These are phyloP conservation scores for Pulveroboletus sp. DNA, from an alignment of 768 basidiomycete genomes.

Conservation along the genomic window DNA sequence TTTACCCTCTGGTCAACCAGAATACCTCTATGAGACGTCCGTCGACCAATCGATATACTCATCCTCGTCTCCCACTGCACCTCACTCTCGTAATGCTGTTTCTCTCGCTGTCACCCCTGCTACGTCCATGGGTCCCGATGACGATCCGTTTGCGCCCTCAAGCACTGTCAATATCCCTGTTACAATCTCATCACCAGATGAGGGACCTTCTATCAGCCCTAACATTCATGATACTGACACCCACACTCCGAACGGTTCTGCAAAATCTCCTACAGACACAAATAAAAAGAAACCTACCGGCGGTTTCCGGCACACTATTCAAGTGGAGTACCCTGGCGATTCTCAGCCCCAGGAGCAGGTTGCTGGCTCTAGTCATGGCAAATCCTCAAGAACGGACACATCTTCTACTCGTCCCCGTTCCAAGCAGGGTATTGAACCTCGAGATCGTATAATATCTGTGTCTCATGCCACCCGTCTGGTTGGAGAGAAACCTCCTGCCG, in stretches of 20 bases:
- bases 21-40: conserved; percentile 72
- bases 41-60: conserved; percentile 50
- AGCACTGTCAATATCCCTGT: conserved; percentile 27
- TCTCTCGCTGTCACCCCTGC: conserved; percentile 43
- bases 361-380: conserved; percentile 20
- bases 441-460: conserved; percentile 17
- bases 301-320: conserved; percentile 85
- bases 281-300: conserved; percentile 41
- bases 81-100: conserved; percentile 36
- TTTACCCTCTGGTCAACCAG: conserved; percentile 47
- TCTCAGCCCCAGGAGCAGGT: conserved; percentile 27
- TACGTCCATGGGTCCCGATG: conserved; percentile 41
- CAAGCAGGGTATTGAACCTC: conserved; percentile 13
- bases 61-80: conserved; percentile 30
- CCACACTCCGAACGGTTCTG: conserved; percentile 21
- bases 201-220: conserved; percentile 14
- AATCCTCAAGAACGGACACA: conserved; percentile 13
- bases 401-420: conserved; percentile 9
- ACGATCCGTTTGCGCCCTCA: conserved; percentile 68
- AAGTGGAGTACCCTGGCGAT: conserved; percentile 85
- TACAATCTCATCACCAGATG: conserved; percentile 27
- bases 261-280: conserved; percentile 36
- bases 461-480: conserved; percentile 4
- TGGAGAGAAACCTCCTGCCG: conserved; percentile 17
- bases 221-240: conserved; percentile 18